Evolutionary conservation across 768 basidiomycete genomes (phyloP).

Genomic region (Suillus occidentalis): DNA sequence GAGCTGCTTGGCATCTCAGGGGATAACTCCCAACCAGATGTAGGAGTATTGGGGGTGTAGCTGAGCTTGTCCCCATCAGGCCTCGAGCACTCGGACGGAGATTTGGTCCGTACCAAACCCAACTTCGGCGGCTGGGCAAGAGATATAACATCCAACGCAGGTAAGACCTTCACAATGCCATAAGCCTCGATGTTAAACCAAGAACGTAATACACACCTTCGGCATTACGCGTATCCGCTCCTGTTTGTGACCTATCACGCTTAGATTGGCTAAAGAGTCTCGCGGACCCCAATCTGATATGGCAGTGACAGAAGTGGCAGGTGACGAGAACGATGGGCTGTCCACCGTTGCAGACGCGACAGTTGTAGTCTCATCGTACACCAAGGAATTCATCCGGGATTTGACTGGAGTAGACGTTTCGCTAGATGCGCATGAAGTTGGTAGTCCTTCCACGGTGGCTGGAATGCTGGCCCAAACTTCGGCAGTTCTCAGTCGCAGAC

Average conservation of each 20-base stretch:
- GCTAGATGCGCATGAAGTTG: neutral
- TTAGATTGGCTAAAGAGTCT: neutral
- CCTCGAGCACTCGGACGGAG: neutral
- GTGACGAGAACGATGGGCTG: neutral
- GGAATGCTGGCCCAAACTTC: conserved; percentile 27
- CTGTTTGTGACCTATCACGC: neutral
- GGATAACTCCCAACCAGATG: neutral
- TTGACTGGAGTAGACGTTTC: neutral
- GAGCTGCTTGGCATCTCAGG: neutral
- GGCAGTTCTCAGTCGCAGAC: conserved; percentile 30
- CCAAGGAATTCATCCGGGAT: neutral
- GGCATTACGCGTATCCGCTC: neutral
- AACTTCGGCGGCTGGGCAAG: neutral
- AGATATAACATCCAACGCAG: neutral
- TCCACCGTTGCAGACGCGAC: neutral
- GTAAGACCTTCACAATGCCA: neutral
- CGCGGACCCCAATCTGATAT: conserved; percentile 3
- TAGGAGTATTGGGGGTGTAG: neutral
- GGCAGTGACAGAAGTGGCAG: conserved; percentile 2
- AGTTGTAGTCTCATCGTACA: neutral
- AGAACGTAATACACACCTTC: neutral
- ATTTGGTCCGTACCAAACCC: neutral
- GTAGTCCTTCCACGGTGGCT: conserved; percentile 17
- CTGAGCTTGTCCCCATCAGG: neutral
- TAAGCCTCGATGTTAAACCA: neutral